Evolutionary conservation across 305 asterid species (phyloP), one percentile per base, ranked within the genome.

Genomic region (Fraxinus albicans): DNA sequence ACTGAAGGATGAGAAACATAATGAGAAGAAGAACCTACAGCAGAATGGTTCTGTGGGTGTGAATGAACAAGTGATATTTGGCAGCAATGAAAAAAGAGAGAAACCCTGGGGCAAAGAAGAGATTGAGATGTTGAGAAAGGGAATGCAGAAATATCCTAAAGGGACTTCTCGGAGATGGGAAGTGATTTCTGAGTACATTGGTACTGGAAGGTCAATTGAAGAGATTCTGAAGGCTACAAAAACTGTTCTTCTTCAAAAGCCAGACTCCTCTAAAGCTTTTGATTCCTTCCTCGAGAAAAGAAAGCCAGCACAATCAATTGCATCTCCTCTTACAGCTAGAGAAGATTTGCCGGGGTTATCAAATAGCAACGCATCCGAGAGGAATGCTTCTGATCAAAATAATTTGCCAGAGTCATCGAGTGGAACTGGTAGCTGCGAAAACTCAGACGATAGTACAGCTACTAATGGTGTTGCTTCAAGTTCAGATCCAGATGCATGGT

Each of bases 151-250:
- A 85, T 96, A 85, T 88, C 99, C 98, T 12, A 94, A 93, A 90
- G 99, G 99, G 79, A 96, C 98, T 58, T 94, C 99, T 21, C 85
- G 97, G 65, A 91, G 99, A 86, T 96, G 98, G 98, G 99, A 96
- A 88, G 98, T 96, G 83, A 89, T 96, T 73, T 96, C 99, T 1
- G 99, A 96, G 73, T 96, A 91, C 78, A 88, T 96, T 77, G 98
- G 98, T 77, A 93, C 98, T 0, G 88, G 85, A 21, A 88, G 99
- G 85, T 92, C 98, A 31, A 98, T 96, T 77, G 99, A 96, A 85
- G 98, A 93, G 91, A 96, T 94, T 90, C 91, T 94, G 34, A 96
- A 92, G 91, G 99, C 98, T 82, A 93, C 98, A 19, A 96, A 96
- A 89, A 91, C 98, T 1, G 98, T 94, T 84, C 97, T 96, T 78